Evolutionary conservation across 768 basidiomycete species (phyloP), one percentile per base, ranked within the genome.

Genomic region (Amanita pseudoporphyria): DNA sequence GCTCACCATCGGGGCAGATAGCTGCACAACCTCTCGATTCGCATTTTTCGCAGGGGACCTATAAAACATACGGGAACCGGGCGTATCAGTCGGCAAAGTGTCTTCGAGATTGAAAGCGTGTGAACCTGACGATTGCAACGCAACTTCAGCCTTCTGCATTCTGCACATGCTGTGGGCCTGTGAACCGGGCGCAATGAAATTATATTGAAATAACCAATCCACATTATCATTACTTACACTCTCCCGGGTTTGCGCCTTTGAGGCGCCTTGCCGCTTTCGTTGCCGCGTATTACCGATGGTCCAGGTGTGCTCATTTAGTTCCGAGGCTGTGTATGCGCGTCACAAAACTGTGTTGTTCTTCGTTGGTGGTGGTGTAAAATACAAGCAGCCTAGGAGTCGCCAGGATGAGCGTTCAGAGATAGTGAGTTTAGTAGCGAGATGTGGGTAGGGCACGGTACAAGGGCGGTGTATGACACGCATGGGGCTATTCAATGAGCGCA

Each of bases 11-110:
- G n/a, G 86, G 86, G 64, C 86, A 89, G 50, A 88, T 82, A 14
- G 78, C 69, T 19, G 77, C 78, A 58, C 84, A 88, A 30, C 86
- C 86, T 58, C 85, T 71, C 51, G 82, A 81, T 19, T 77, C 76
- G 59, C 87, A 89, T 61, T 79, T 87, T 64, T 82, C 81, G 65
- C 86, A 89, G 9, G 86, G 86, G 30, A 87, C 72, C 84, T 87
- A 28, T 7, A 28, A n/a, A n/a, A n/a, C n/a, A 56, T 21, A 49
- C 7, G 12, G 18, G 16, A 30, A 22, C 3, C 18, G 6, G 30
- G 22, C 26, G 18, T 16, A 5, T 45, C 13, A 21, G 18, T 7
- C 16, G 3, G 16, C 40, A 41, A n/a, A 5, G 16, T 19, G 21
- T 35, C 9, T 12, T 21, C 9, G 30, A 7, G 10, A 22, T 28